phyloP scores from a whole-genome alignment of 129 eudicot genomes.

The Artemisia annua region DNA sequence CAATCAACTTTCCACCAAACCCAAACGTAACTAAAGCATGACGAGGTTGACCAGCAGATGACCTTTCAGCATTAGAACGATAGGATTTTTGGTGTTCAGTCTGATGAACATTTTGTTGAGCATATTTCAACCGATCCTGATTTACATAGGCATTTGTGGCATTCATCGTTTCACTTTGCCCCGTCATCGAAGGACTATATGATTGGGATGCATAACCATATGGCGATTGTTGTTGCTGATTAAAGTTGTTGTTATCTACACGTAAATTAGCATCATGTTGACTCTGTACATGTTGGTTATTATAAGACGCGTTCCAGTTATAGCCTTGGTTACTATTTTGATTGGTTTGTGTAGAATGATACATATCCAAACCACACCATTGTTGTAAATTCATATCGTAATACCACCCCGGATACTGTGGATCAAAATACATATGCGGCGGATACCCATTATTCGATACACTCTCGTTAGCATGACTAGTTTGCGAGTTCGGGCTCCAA shows the following conservation, averaged over 20 bases:
- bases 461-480: conserved; percentile 38
- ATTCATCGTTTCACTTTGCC: conserved; percentile 47
- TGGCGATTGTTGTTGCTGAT: conserved; percentile 38
- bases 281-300: conserved; percentile 45
- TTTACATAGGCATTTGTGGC: conserved; percentile 39
- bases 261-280: conserved; percentile 39
- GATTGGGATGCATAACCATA: conserved; percentile 39
- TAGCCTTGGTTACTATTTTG: conserved; percentile 49
- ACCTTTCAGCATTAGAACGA: conserved; percentile 57
- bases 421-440: conserved; percentile 89
- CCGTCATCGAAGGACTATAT: conserved; percentile 35
- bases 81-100: conserved; percentile 44
- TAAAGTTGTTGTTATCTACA: conserved; percentile 44
- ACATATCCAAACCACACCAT: conserved; percentile 73
- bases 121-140: conserved; percentile 23
- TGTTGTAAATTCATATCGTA: conserved; percentile 74
- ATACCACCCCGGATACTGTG: conserved; percentile 97
- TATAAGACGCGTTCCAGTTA: conserved; percentile 45
- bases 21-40: conserved; percentile 93
- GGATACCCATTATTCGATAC: conserved; percentile 65
- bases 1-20: conserved; percentile 92
- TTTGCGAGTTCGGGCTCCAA: conserved; percentile 60
- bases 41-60: conserved; percentile 87
- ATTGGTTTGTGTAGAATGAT: conserved; percentile 38
- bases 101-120: conserved; percentile 36